Evolutionary conservation across 2,329 filamentous ascomycete species (phyloP).

Genomic region (Arthrobotrys conoides): DNA sequence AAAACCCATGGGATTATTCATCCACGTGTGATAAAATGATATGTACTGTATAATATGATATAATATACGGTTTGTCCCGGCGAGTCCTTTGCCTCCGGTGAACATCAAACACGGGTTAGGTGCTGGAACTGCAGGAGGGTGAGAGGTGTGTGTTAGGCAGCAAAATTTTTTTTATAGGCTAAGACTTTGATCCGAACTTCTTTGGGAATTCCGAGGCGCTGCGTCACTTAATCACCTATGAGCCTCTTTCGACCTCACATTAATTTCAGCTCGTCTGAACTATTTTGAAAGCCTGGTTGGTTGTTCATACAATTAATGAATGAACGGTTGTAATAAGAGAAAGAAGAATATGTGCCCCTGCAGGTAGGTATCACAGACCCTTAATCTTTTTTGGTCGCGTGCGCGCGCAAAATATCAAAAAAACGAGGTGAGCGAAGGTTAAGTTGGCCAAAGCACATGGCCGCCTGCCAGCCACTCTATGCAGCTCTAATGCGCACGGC

Average conservation of each 20-base stretch:
- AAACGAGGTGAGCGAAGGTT: not conserved
- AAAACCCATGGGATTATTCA: slow-evolving; percentile 6
- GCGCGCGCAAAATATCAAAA: not conserved
- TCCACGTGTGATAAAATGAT: slow-evolving; percentile 24
- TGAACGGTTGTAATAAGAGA: not conserved
- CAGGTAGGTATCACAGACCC: slow-evolving; percentile 1
- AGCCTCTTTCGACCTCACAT: slow-evolving; percentile 7
- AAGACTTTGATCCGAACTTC: slow-evolving; percentile 9
- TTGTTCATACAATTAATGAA: not conserved
- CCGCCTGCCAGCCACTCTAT: slow-evolving; percentile 17
- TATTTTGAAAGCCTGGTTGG: slow-evolving; percentile 2
- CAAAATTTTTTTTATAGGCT: slow-evolving; percentile 19
- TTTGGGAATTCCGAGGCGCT: slow-evolving; percentile 51
- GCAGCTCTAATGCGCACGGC: slow-evolving; percentile 4
- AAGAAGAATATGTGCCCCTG: not conserved
- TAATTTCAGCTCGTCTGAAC: not conserved
- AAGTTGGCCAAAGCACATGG: slow-evolving; percentile 2
- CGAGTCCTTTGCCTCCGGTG: slow-evolving; percentile 1
- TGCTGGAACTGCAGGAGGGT: slow-evolving; percentile 11
- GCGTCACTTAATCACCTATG: not conserved
- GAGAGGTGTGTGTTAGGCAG: slow-evolving; percentile 34
- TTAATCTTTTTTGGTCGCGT: slow-evolving; percentile 3
- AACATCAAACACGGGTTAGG: slow-evolving; percentile 38
- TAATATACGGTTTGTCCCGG: not conserved
- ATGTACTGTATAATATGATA: no score